Evolutionary conservation across 257 asterid genomes (phyloP), one percentile per base, ranked within the genome.

Genomic region (Ilex aquifolium): DNA sequence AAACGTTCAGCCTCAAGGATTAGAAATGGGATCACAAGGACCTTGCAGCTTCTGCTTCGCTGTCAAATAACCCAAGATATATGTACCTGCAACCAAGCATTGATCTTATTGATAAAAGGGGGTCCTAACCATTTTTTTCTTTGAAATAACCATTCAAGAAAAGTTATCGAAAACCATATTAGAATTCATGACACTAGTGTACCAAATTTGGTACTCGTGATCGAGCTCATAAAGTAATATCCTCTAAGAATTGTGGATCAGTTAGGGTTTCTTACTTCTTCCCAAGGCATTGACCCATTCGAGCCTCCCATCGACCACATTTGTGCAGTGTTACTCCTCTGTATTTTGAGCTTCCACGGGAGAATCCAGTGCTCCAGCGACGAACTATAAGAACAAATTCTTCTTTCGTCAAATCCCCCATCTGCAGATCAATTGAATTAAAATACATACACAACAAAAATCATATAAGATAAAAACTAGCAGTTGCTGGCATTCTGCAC

Each of bases 381-480:
- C 95, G 95, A 67, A 88, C 92, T 58, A 76, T 69, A 65, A 77
- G 95, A 59, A 88, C 79, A 65, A 88, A 88, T 69, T 82, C 96
- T 67, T 88, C 92, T 59, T 88, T 88, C 5, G 85, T 57, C 74
- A 84, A 74, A 73, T 80, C 67, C 68, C 61, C 70, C 88, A 74
- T 76, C 96, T 88, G 85, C 75, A 64, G 53, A 75, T 36, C 58
- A 67, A 58, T 58, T 29, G 14, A 27, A 32, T 49, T 65, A 68
- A 68, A 63, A 13, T 58, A 42, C 29, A 61, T 14, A 58, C 42
- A 59, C 48, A 66, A 54, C 13, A 2, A 14, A 29, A 44, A 32
- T 14, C 16, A 61, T 54, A 61, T 17, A 13, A 51, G 56, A 46
- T 10, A 3, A 46, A 21, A 11, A 46, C 52, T 10, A 46, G 52